These are phyloP conservation scores for Penicillium nucicola DNA, from an alignment of 495 filamentous ascomycete species.

Conservation along the genomic window DNA sequence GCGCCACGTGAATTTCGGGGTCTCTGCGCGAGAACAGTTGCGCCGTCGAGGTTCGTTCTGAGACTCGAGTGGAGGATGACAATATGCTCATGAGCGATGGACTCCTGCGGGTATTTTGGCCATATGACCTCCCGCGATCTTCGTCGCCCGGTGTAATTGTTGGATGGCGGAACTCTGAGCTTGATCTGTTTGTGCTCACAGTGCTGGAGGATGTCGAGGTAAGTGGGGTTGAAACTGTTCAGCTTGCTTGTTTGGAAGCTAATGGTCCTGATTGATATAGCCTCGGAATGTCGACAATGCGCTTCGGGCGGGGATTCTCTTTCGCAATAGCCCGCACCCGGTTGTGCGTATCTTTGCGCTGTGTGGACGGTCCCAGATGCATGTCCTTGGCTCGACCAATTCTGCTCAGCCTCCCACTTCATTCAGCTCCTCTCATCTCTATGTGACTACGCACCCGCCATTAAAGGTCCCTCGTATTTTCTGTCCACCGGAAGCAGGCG, in stretches of 20 bases:
- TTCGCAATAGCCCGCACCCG: slow-evolving; percentile 78
- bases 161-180: slow-evolving; percentile 89
- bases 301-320: slow-evolving; percentile 76
- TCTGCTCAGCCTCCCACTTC: slow-evolving; percentile 40
- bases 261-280: slow-evolving; percentile 30
- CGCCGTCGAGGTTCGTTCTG: slow-evolving; percentile 93
- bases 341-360: slow-evolving; percentile 76
- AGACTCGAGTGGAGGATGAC: slow-evolving; percentile 63
- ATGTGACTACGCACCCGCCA: slow-evolving; percentile 56
- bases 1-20: slow-evolving; percentile 72
- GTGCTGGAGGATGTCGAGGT: slow-evolving; percentile 92
- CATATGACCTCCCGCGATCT: slow-evolving; percentile 74
- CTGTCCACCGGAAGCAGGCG: slow-evolving; percentile 55
- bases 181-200: slow-evolving; percentile 86
- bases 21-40: slow-evolving; percentile 94
- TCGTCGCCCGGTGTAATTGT: slow-evolving; percentile 79
- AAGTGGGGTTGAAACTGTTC: slow-evolving; percentile 7
- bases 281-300: slow-evolving; percentile 80
- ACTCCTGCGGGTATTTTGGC: slow-evolving; percentile 97
- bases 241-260: slow-evolving; percentile 1
- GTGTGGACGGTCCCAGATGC: slow-evolving; percentile 78
- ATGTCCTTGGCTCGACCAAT: slow-evolving; percentile 83
- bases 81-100: slow-evolving; percentile 80
- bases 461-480: slow-evolving; percentile 65
- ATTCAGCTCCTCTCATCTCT: slow-evolving; percentile 69